Evolutionary conservation across 495 filamentous ascomycete genomes (phyloP).

Genomic region (Neurospora africana): DNA sequence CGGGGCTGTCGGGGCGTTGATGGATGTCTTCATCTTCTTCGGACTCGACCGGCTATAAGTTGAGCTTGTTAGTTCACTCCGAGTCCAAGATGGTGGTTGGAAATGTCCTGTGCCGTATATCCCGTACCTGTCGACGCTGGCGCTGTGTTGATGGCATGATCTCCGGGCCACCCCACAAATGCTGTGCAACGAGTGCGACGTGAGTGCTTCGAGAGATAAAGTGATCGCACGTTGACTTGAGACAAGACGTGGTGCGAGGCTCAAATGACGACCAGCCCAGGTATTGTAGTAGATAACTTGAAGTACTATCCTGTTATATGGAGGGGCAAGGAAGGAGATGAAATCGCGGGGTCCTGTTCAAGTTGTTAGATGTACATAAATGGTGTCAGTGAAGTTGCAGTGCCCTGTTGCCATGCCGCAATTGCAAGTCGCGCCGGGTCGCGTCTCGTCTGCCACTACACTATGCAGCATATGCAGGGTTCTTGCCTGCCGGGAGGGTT

Average conservation of each 20-base stretch:
- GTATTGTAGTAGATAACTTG: background rate
- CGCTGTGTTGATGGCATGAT: constrained; percentile 6
- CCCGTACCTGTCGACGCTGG: background rate
- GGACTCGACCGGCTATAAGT: constrained; percentile 5
- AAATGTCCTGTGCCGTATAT: background rate
- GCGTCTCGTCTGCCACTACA: constrained; percentile 8
- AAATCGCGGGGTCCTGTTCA: background rate
- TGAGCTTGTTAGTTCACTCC: background rate
- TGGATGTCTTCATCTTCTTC: constrained; percentile 17
- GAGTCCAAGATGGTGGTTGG: background rate
- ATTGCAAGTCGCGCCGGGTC: constrained; percentile 1
- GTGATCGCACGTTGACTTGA: background rate
- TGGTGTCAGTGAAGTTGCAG: background rate
- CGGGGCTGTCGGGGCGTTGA: constrained; percentile 3
- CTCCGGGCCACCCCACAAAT: background rate
- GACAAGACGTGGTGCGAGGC: background rate
- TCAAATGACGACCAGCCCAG: background rate
- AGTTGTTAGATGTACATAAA: background rate
- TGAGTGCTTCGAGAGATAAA: background rate
- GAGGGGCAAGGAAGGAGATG: background rate
- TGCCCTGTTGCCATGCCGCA: background rate
- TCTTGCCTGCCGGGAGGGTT: constrained; percentile 11
- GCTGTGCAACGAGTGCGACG: background rate
- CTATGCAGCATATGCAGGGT: constrained; percentile 2
- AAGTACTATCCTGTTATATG: background rate